Evolutionary conservation across 1,139 yeast genomes (phyloP), one percentile per base, ranked within the genome.

Genomic region (Protomyces inundatus): DNA sequence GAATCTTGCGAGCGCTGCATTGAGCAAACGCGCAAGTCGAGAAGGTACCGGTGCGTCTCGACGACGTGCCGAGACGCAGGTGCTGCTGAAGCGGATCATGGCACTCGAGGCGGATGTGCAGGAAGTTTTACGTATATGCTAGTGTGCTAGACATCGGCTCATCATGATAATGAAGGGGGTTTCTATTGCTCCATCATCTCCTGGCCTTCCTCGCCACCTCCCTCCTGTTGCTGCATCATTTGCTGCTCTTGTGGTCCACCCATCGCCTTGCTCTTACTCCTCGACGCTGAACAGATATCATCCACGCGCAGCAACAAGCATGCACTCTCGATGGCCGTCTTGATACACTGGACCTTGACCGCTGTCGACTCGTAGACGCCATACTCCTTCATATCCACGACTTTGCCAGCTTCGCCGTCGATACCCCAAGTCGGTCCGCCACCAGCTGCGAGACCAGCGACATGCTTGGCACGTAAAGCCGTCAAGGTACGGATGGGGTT

Each of bases 291-390:
- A 58, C 95, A 98, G 70, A 93, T 93, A 75, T 93, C 98, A 75
- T 93, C 99, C 57, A 93, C 98, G 73, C 98, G 86, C 74, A 93
- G 81, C 72, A 93, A 81, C 78, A 93, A 81, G 76, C 97, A 88
- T 6, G 98, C 98, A 80, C 96, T 87, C 77, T 93, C 99, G 70
- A 95, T 88, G 53, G 96, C 97, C 23, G 98, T 95, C 80, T 93
- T 93, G 70, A 93, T 87, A 68, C 96, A 87, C 79, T 93, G 99
- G 73, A 89, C 95, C 78, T 93, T 93, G 76, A 93, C 90, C 57
- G 90, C 97, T 78, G 93, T 97, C 16, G 99, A 98, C 78, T 93
- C 99, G 98, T 98, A 93, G 69, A 93, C 88, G 52, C 98, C 98
- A 76, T 90, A 93, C 34, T 84, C 87, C 69, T 87, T 84, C 99